phyloP scores from a whole-genome alignment of 208 protist species.

The Crithidia thermophila region DNA sequence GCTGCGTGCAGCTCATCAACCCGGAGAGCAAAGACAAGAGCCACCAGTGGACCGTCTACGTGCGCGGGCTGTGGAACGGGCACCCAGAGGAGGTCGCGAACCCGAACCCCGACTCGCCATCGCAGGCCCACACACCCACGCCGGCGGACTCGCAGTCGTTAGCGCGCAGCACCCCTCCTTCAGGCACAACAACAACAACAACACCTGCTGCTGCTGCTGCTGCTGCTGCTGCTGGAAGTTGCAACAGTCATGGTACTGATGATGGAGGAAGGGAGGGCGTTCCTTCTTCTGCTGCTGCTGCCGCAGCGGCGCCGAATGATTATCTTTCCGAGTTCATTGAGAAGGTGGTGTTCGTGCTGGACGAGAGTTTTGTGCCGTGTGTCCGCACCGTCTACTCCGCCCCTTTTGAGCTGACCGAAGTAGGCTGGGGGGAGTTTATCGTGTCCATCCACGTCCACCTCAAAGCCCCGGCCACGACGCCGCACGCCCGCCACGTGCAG shows the following conservation, averaged over 20 bases:
- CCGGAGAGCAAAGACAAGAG: slow-evolving; percentile 71
- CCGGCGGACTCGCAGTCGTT: slow-evolving; percentile 1
- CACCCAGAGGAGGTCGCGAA: slow-evolving; percentile 29
- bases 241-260: neutral
- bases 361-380: slow-evolving; percentile 72
- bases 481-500: slow-evolving; percentile 13
- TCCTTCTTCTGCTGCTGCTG: slow-evolving; percentile 13
- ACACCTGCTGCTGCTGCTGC: slow-evolving; percentile 8
- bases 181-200: too few relatives aligned
- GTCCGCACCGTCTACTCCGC: slow-evolving; percentile 59
- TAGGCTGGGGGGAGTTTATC: slow-evolving; percentile 90
- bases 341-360: slow-evolving; percentile 78
- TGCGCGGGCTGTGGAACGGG: slow-evolving; percentile 82
- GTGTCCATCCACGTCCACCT: slow-evolving; percentile 80
- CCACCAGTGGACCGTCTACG: slow-evolving; percentile 89
- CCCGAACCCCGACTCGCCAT: neutral
- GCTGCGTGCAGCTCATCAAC: slow-evolving; percentile 68
- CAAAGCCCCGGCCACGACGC: slow-evolving; percentile 29
- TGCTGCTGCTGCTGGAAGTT: neutral
- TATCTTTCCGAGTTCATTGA: slow-evolving; percentile 82
- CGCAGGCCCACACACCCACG: too few relatives aligned
- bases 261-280: too few relatives aligned
- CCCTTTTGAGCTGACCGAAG: slow-evolving; percentile 86
- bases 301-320: slow-evolving; percentile 23
- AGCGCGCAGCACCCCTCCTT: too few relatives aligned